phyloP scores from a whole-genome alignment of 2,329 filamentous ascomycete genomes.

The Colletotrichum sp. region DNA sequence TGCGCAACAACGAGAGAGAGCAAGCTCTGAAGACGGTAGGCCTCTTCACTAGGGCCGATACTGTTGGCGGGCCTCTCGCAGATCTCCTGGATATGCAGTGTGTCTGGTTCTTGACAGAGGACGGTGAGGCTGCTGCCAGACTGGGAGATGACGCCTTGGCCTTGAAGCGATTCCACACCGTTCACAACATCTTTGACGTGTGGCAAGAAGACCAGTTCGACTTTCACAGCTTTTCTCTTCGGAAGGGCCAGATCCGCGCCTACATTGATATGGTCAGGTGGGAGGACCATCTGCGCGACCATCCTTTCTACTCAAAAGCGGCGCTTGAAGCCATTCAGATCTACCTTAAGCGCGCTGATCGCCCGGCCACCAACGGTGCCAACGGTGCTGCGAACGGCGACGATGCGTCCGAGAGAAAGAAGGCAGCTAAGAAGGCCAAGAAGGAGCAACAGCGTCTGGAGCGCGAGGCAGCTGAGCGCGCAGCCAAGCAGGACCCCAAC shows the following conservation, averaged over 20 bases:
- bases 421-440: constrained; percentile 88
- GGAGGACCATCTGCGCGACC: constrained; percentile 90
- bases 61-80: constrained; percentile 83
- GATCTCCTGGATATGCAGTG: constrained; percentile 99
- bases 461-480: constrained; percentile 79
- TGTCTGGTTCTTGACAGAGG: constrained; percentile 95
- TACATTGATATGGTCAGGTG: constrained; percentile 97
- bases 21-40: constrained; percentile 87
- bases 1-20: constrained; percentile 90
- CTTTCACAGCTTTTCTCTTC: constrained; percentile 96
- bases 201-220: constrained; percentile 99
- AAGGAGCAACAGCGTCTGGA: constrained; percentile 72
- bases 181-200: constrained; percentile 92
- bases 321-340: constrained; percentile 82
- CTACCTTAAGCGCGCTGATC: constrained; percentile 81
- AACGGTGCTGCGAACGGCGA: constrained; percentile 60
- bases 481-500: constrained; percentile 83
- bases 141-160: constrained; percentile 84
- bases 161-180: constrained; percentile 87
- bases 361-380: constrained; percentile 69
- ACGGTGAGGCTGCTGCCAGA: constrained; percentile 86
- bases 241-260: constrained; percentile 93
- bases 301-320: constrained; percentile 89
- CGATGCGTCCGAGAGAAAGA: constrained; percentile 76
- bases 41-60: constrained; percentile 92